phyloP scores from a whole-genome alignment of 164 flowering plant genomes.

The Hamamelis virginiana region DNA sequence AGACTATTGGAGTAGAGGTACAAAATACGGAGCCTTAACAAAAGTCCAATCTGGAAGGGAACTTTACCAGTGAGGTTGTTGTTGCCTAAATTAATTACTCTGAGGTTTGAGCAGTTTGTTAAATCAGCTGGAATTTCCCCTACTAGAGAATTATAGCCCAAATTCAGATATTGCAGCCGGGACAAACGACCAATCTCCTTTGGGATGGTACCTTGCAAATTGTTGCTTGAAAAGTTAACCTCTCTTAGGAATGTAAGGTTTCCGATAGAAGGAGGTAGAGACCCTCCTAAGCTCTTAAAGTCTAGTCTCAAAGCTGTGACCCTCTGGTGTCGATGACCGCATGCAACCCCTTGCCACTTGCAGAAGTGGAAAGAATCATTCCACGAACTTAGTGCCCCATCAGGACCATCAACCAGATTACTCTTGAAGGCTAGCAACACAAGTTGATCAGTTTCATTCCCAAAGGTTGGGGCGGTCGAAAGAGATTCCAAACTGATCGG shows the following conservation, averaged over 20 bases:
- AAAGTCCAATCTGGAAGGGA: constrained; percentile 6
- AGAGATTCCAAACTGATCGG: no score
- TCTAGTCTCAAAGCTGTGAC: no score
- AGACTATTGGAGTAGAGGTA: not conserved
- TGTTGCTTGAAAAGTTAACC: not conserved
- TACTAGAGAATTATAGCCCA: constrained; percentile 4
- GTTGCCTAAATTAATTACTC: not conserved
- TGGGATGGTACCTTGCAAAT: constrained; percentile 10
- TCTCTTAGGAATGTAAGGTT: constrained; percentile 9
- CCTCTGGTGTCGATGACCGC: not conserved
- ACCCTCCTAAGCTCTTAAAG: no score
- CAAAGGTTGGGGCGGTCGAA: not conserved
- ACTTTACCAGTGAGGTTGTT: constrained; percentile 11
- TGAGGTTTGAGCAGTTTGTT: constrained; percentile 7
- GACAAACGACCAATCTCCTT: constrained; percentile 15
- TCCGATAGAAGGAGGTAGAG: constrained; percentile 2
- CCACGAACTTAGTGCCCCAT: constrained; percentile 4
- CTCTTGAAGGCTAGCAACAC: constrained; percentile 1
- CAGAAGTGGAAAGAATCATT: no score
- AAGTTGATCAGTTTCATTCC: constrained; percentile 8
- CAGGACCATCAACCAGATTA: no score
- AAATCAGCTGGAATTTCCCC: constrained; percentile 12
- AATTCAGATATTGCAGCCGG: constrained; percentile 7
- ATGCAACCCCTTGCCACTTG: constrained; percentile 4
- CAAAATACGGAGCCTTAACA: constrained; percentile 4